phyloP scores from a whole-genome alignment of 441 rosid species.

The Populus tomentosa region DNA sequence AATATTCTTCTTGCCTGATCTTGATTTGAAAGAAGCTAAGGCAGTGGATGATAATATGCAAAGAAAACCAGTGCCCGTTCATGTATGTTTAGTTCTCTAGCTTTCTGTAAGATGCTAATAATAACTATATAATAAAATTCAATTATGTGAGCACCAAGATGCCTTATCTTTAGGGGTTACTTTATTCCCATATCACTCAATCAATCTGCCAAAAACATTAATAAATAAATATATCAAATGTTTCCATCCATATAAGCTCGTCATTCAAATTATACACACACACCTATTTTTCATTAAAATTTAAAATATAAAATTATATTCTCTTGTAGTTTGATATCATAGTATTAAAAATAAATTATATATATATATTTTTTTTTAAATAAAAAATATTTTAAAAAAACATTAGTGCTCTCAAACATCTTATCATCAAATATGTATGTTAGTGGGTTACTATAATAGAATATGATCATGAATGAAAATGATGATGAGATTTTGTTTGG shows the following conservation, averaged over 20 bases:
- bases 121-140: not conserved
- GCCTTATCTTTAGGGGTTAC: not conserved
- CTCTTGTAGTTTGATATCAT: no score
- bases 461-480: not conserved
- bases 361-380: no score
- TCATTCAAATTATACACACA: no score
- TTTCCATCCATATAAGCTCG: no score
- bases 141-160: not conserved
- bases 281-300: not conserved
- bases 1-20: slow-evolving; percentile 5
- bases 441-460: accelerated
- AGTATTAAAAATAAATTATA: no score
- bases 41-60: not conserved
- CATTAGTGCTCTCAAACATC: accelerated
- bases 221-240: no score
- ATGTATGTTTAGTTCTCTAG: not conserved
- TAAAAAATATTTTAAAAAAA: no score
- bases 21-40: not conserved
- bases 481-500: not conserved
- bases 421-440: accelerated
- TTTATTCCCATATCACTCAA: not conserved
- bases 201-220: not conserved
- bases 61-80: not conserved
- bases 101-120: no score
- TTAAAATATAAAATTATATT: no score